These are phyloP conservation scores for Oryza meridionalis DNA, from an alignment of 176 grass and related monocot genomes.

Conservation along the genomic window DNA sequence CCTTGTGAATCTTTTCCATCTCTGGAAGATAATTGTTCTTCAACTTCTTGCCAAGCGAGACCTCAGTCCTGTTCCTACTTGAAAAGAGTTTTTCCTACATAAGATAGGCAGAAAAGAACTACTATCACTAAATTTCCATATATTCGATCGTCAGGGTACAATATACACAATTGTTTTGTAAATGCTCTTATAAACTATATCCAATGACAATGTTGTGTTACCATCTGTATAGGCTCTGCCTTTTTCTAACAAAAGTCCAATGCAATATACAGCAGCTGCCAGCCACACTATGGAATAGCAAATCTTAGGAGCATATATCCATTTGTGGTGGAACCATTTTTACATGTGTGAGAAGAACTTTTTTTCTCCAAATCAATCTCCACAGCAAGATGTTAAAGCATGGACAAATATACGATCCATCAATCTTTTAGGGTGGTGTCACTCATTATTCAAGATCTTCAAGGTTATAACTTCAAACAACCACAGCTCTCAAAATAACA, in stretches of 20 bases:
- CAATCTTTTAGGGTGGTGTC: not conserved
- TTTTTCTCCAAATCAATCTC: not conserved
- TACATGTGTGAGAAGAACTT: not conserved
- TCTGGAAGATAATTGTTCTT: conserved; percentile 90
- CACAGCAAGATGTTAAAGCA: not conserved
- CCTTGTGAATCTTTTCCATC: conserved; percentile 94
- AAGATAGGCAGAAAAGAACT: conserved; percentile 37
- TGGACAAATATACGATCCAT: not conserved
- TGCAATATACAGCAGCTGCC: not conserved
- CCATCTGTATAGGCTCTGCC: conserved; percentile 21
- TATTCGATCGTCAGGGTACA: not conserved
- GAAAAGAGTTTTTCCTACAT: conserved; percentile 90
- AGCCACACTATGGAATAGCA: not conserved
- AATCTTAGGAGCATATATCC: no score
- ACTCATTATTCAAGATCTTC: not conserved
- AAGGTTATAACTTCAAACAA: no score
- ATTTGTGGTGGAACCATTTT: conserved; percentile 5
- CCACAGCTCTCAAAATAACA: no score
- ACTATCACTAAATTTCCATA: conserved; percentile 24
- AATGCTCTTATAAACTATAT: conserved; percentile 18
- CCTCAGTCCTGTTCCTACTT: conserved; percentile 91
- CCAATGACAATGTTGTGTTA: not conserved
- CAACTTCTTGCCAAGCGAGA: conserved; percentile 90
- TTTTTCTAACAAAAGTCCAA: not conserved
- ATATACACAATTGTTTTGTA: not conserved